phyloP scores from a whole-genome alignment of 2,329 filamentous ascomycete species.

The Colletotrichum spinosum region DNA sequence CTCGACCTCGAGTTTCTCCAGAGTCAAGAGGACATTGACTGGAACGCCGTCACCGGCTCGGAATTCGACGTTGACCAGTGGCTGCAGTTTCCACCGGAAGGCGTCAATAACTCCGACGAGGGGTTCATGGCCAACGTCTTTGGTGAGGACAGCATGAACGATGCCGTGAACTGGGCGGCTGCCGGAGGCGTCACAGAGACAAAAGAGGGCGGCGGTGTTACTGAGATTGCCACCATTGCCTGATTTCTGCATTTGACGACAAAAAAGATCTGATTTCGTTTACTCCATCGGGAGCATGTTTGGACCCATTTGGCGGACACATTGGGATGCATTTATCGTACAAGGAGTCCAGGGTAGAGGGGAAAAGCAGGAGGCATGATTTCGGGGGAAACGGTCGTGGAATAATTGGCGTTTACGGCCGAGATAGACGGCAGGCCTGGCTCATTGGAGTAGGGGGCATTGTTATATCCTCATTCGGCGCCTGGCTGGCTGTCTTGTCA shows the following conservation, averaged over 20 bases:
- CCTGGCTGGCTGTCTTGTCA: slow-evolving; percentile 19
- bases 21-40: slow-evolving; percentile 63
- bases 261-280: slow-evolving; percentile 3
- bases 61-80: slow-evolving; percentile 70
- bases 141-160: slow-evolving; percentile 38
- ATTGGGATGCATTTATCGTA: slow-evolving; percentile 26
- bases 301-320: neutral
- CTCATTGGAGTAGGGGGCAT: slow-evolving; percentile 30
- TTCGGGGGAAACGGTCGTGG: slow-evolving; percentile 11
- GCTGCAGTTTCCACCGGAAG: slow-evolving; percentile 67
- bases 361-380: slow-evolving; percentile 22
- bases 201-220: slow-evolving; percentile 24
- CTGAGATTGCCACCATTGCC: slow-evolving; percentile 20
- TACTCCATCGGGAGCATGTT: slow-evolving; percentile 27
- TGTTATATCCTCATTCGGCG: slow-evolving; percentile 34
- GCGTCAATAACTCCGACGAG: slow-evolving; percentile 53
- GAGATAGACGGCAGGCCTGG: slow-evolving; percentile 13
- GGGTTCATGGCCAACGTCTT: slow-evolving; percentile 50
- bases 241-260: slow-evolving; percentile 6
- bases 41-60: slow-evolving; percentile 63
- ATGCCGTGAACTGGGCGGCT: slow-evolving; percentile 40
- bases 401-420: slow-evolving; percentile 24
- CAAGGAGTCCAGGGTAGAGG: slow-evolving; percentile 33
- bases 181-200: slow-evolving; percentile 10
- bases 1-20: slow-evolving; percentile 61